Conservation (phyloP, 1,284 basidiomycete species). For the Anthracocystis setariae region DNA sequence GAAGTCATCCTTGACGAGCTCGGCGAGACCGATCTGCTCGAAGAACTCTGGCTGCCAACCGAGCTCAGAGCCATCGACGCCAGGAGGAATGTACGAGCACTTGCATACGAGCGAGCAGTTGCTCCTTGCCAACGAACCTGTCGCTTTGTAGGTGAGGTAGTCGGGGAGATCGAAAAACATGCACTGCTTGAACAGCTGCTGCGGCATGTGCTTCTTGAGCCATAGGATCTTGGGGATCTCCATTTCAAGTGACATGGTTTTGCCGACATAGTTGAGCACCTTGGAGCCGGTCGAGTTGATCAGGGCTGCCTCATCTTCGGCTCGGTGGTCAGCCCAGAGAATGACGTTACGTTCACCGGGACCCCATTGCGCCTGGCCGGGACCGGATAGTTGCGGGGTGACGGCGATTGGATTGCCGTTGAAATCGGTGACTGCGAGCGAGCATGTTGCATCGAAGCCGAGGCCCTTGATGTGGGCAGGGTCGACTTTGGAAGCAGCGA, state of each 20-base stretch:
- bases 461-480: constrained; percentile 82
- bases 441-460: constrained; percentile 97
- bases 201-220: constrained; percentile 88
- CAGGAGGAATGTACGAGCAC: constrained; percentile 86
- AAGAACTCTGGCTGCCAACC: constrained; percentile 66
- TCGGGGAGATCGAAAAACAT: constrained; percentile 98
- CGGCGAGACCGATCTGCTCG: constrained; percentile 64
- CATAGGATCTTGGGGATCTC: constrained; percentile 86
- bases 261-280: constrained; percentile 93
- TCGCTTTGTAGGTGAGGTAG: constrained; percentile 92
- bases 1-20: constrained; percentile 74
- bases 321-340: constrained; percentile 79
- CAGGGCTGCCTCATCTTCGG: constrained; percentile 85
- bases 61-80: constrained; percentile 68
- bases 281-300: constrained; percentile 87
- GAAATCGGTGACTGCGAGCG: constrained; percentile 82
- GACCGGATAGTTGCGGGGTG: constrained; percentile 74
- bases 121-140: constrained; percentile 80
- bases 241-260: constrained; percentile 80
- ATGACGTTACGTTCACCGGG: constrained; percentile 57
- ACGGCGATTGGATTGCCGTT: constrained; percentile 81
- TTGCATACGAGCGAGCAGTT: constrained; percentile 96
- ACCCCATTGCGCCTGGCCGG: constrained; percentile 18
- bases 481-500: constrained; percentile 75
- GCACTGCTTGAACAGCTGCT: constrained; percentile 79